A percentile compares a stretch with the other conserved stretches of the same genome.
Evolutionary conservation across 106 monocot species (phyloP).

Genomic region (Vanilla planifolia): DNA sequence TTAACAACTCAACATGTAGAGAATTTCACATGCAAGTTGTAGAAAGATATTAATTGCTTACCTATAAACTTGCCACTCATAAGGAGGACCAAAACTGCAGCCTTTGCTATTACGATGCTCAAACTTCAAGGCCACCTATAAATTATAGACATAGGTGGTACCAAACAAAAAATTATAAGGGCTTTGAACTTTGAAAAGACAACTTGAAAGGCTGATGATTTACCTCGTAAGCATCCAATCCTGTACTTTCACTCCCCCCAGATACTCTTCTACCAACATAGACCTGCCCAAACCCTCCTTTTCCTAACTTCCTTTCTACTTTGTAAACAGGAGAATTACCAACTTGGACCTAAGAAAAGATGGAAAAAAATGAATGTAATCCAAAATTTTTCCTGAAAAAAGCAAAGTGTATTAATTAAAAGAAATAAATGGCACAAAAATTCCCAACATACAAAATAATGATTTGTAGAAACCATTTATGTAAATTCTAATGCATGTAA

Average conservation of each 20-base stretch:
- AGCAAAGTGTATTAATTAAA: not conserved
- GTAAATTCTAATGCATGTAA: too few species aligned
- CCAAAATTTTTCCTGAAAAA: not conserved
- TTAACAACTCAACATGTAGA: not conserved
- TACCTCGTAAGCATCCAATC: slow-evolving; percentile 96
- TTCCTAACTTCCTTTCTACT: slow-evolving; percentile 97
- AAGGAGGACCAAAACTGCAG: slow-evolving; percentile 85
- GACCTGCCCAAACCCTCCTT: slow-evolving; percentile 99
- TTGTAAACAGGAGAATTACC: slow-evolving; percentile 95
- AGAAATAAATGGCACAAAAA: not conserved
- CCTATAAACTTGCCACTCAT: slow-evolving; percentile 95
- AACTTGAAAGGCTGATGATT: not conserved
- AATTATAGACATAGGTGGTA: slow-evolving; percentile 2
- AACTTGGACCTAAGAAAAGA: slow-evolving; percentile 69
- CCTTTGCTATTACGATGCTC: slow-evolving; percentile 92
- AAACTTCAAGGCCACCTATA: slow-evolving; percentile 80
- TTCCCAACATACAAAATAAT: not conserved
- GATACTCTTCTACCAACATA: slow-evolving; percentile 91
- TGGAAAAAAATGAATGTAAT: too few species aligned
- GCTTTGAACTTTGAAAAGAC: too few species aligned
- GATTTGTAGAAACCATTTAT: not conserved
- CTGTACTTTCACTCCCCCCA: slow-evolving; percentile 84
- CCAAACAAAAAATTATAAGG: too few species aligned
- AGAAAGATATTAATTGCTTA: slow-evolving; percentile 26
- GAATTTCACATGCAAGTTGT: not conserved